Percentiles rank a stretch among this genome's conserved stretches.
These are phyloP conservation scores for Calycina herbarum DNA, from an alignment of 2,329 filamentous ascomycete genomes.

Conservation along the genomic window DNA sequence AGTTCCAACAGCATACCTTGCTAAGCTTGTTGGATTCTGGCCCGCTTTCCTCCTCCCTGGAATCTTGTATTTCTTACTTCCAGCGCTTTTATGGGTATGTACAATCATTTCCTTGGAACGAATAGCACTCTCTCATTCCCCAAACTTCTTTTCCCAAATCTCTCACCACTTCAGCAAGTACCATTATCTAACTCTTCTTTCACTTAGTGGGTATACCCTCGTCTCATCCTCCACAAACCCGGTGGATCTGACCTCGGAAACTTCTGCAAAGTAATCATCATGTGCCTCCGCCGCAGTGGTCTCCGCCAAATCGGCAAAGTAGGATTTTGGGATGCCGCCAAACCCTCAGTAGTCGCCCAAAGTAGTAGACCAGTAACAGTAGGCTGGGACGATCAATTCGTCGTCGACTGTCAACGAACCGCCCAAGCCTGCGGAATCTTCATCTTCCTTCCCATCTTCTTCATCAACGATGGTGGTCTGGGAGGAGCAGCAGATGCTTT, in stretches of 20 bases:
- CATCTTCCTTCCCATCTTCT: conserved; percentile 50
- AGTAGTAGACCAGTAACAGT: conserved; percentile 64
- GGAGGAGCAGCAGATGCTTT: conserved; percentile 51
- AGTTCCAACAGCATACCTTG: conserved; percentile 43
- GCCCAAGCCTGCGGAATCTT: conserved; percentile 70
- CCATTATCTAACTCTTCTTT: not conserved
- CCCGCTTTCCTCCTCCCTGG: conserved; percentile 51
- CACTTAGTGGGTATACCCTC: conserved; percentile 39
- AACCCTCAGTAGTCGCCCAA: conserved; percentile 61
- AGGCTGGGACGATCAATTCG: conserved; percentile 79
- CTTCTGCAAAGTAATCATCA: conserved; percentile 4
- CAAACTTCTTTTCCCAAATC: not conserved
- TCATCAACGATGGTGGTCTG: conserved; percentile 43
- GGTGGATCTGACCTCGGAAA: conserved; percentile 7
- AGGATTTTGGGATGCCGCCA: conserved; percentile 66
- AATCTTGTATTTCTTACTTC: conserved; percentile 61
- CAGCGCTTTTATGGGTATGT: conserved; percentile 44
- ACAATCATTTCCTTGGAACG: not conserved
- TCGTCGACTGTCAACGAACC: conserved; percentile 73
- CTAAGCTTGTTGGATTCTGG: conserved; percentile 52
- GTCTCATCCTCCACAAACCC: conserved; percentile 45
- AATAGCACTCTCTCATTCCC: not conserved
- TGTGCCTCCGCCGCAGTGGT: conserved; percentile 52
- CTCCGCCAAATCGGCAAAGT: conserved; percentile 60
- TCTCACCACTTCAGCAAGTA: not conserved